These are phyloP conservation scores for Coemansia sp. DNA, from an alignment of 192 early-diverging fungal species.

Conservation along the genomic window DNA sequence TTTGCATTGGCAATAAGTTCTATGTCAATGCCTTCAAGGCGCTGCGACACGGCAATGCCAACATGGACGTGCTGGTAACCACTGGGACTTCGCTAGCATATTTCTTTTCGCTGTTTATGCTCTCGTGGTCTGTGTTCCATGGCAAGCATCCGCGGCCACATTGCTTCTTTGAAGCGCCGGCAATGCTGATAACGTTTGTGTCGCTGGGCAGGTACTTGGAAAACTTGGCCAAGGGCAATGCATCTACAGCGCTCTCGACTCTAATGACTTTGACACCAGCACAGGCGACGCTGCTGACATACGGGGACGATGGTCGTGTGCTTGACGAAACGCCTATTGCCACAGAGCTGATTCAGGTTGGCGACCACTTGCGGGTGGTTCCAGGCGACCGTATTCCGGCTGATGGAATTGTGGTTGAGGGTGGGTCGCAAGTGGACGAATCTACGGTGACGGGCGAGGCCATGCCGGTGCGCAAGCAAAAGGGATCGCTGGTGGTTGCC, in stretches of 20 bases:
- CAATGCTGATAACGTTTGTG: conserved; percentile 91
- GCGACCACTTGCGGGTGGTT: conserved; percentile 82
- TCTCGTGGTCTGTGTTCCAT: conserved; percentile 63
- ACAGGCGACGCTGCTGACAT: conserved; percentile 60
- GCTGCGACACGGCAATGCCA: conserved; percentile 76
- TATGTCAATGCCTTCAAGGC: conserved; percentile 76
- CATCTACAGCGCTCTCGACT: conserved; percentile 82
- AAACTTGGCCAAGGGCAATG: conserved; percentile 92
- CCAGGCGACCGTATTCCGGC: conserved; percentile 93
- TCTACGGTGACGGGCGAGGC: conserved; percentile 96
- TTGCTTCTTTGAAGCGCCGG: conserved; percentile 92
- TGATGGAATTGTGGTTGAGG: conserved; percentile 77
- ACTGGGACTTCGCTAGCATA: conserved; percentile 86
- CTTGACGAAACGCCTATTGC: conserved; percentile 70
- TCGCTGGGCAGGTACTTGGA: conserved; percentile 89
- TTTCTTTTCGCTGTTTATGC: conserved; percentile 74
- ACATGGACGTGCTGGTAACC: conserved; percentile 93
- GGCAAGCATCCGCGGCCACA: conserved; percentile 59
- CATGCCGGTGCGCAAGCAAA: conserved; percentile 68
- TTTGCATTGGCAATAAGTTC: conserved; percentile 80
- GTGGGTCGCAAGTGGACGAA: conserved; percentile 83
- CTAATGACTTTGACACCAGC: conserved; percentile 85
- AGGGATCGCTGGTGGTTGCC: conserved; percentile 71
- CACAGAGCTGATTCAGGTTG: conserved; percentile 79
- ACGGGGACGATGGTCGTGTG: conserved; percentile 23